Evolutionary conservation across 495 filamentous ascomycete genomes (phyloP), one percentile per base, ranked within the genome.

Genomic region (Glarea lozoyensis): DNA sequence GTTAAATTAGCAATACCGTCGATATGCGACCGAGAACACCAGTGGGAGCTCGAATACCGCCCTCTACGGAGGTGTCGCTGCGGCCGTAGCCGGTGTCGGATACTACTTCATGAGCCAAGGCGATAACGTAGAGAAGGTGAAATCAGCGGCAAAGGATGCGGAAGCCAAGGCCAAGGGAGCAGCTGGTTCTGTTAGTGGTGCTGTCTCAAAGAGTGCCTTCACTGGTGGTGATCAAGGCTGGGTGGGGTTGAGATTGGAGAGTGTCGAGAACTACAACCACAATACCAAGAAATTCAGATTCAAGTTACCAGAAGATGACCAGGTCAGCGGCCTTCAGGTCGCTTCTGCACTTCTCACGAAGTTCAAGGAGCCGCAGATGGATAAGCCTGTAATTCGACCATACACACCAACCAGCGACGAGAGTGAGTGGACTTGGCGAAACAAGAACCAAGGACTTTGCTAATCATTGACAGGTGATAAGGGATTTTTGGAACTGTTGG

Each of bases 321-420:
- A 81, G 62, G 80, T 93, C 34, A 84, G 81, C 43, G 92, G 92
- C 40, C 62, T 98, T 48, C 62, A 71, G 21, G 66, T 94, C 49
- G 77, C 93, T 37, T 94, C 85, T 61, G 86, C 87, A 35, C 60
- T 98, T 37, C 65, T 98, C 50, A 86, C 89, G 44, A 92, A 88
- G 64, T 94, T 78, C 70, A 82, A 93, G 61, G 77, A 82, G 10
- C 72, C 69, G 11, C 80, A 77, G 43, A 76, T 72, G 54, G 79
- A 86, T 55, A 97, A 98, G 72, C 75, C 82, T 33, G 78, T 84
- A 7, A 73, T 98, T 37, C 71, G 92, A 30, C 92, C 92, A 4
- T 98, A 98, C 68, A 98, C 92, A 9, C 92, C 92, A 18, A 72
- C 80, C 49, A 92, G 75, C 57, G 88, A 93, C 58, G 86, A 93